These are phyloP conservation scores for Cladophialophora exuberans DNA, from an alignment of 2,329 filamentous ascomycete genomes.

Conservation along the genomic window DNA sequence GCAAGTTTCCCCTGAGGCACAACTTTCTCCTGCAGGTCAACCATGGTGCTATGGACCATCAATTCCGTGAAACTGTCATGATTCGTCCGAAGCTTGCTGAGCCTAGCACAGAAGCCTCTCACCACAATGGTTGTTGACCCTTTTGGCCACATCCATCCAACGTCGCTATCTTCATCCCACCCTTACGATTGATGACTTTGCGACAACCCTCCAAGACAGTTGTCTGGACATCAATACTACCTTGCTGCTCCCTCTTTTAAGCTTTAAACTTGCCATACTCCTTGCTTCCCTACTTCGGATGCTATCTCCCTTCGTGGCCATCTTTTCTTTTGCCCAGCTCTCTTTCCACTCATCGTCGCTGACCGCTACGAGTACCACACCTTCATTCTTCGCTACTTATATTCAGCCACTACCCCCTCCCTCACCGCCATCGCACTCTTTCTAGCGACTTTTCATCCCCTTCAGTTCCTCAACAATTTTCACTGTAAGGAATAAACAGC, in stretches of 20 bases:
- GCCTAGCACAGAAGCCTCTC: slow-evolving; percentile 5
- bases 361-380: slow-evolving; percentile 22
- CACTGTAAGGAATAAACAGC: background rate
- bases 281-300: slow-evolving; percentile 16
- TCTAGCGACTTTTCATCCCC: background rate
- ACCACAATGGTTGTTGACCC: slow-evolving; percentile 17
- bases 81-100: slow-evolving; percentile 10
- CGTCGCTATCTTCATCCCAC: slow-evolving; percentile 10
- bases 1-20: slow-evolving; percentile 9
- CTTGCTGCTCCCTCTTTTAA: slow-evolving; percentile 4
- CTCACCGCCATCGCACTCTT: background rate
- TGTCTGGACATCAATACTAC: slow-evolving; percentile 20
- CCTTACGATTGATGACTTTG: slow-evolving; percentile 10
- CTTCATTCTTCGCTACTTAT: slow-evolving; percentile 11
- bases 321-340: slow-evolving; percentile 20
- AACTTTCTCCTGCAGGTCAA: slow-evolving; percentile 9
- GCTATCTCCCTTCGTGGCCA: slow-evolving; percentile 19
- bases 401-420: background rate
- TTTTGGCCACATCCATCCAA: slow-evolving; percentile 26
- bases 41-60: slow-evolving; percentile 10
- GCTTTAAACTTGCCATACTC: slow-evolving; percentile 28
- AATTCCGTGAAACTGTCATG: slow-evolving; percentile 9
- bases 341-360: slow-evolving; percentile 22
- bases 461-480: background rate
- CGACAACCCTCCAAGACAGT: background rate